Conservation (phyloP, 257 asterid genomes). For the Solanum appendiculatum region DNA sequence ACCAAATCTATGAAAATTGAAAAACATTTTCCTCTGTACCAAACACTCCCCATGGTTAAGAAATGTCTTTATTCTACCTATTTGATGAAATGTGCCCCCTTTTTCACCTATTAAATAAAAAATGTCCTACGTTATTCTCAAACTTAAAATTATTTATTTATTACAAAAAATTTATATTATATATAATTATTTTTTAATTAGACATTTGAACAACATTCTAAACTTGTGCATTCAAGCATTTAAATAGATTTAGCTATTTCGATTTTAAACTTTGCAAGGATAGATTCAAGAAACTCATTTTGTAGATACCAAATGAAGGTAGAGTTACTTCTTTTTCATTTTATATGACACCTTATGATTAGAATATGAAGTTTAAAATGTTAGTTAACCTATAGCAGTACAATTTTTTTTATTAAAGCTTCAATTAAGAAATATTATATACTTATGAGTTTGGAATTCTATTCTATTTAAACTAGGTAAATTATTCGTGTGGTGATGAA, state of each 20-base stretch:
- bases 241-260: too few species aligned
- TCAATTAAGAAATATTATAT: neutral
- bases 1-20: too few species aligned
- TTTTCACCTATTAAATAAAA: neutral
- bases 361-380: neutral
- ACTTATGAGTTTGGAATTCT: neutral
- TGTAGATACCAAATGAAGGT: neutral
- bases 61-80: neutral
- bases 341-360: neutral
- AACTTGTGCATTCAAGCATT: neutral
- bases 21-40: neutral
- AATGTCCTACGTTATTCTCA: neutral
- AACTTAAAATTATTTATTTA: neutral
- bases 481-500: too few species aligned
- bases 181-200: too few species aligned
- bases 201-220: neutral
- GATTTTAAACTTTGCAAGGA: neutral
- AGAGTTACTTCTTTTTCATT: neutral
- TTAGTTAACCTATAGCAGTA: neutral
- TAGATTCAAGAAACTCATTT: neutral
- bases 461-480: neutral
- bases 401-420: neutral
- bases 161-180: too few species aligned
- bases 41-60: neutral
- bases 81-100: neutral